These are phyloP conservation scores for Phytophthora rubi DNA, from an alignment of 352 stramenopile species.

Conservation along the genomic window DNA sequence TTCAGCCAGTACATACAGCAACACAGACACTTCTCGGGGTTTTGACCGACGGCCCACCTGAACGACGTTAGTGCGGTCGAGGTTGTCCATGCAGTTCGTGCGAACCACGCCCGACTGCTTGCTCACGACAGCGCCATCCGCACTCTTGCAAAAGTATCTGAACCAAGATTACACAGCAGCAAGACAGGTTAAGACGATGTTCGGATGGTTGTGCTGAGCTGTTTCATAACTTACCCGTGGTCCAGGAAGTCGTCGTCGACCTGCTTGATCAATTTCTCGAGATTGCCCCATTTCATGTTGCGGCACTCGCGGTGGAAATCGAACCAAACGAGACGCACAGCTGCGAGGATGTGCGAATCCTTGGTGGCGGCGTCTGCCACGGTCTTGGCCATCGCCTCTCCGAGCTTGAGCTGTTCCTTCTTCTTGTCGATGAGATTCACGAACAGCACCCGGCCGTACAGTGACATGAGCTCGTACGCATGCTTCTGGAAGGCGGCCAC, in stretches of 20 bases:
- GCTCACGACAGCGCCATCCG: slow-evolving; percentile 53
- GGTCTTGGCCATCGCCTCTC: slow-evolving; percentile 89
- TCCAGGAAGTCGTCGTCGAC: slow-evolving; percentile 86
- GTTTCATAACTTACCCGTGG: slow-evolving; percentile 45
- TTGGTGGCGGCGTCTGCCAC: slow-evolving; percentile 53
- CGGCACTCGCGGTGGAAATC: slow-evolving; percentile 98
- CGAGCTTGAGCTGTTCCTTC: slow-evolving; percentile 93
- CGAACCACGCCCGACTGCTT: slow-evolving; percentile 93
- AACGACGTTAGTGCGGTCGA: slow-evolving; percentile 93
- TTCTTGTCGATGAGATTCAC: slow-evolving; percentile 97
- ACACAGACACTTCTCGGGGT: background rate
- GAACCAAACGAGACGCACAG: slow-evolving; percentile 92
- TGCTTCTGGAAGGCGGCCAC: slow-evolving; percentile 65
- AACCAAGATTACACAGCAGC: slow-evolving; percentile 1
- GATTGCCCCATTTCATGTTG: slow-evolving; percentile 93
- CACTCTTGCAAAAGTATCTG: slow-evolving; percentile 67
- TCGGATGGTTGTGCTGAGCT: background rate
- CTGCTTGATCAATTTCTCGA: slow-evolving; percentile 90
- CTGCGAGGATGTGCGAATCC: slow-evolving; percentile 71
- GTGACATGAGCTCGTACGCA: slow-evolving; percentile 64
- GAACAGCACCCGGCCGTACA: slow-evolving; percentile 85
- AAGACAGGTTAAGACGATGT: background rate
- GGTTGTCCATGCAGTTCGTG: slow-evolving; percentile 99
- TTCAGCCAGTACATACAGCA: background rate
- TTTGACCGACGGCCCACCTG: slow-evolving; percentile 37